Conservation (phyloP, 2,329 filamentous ascomycete species). For the Tolypocladium endophyticum region DNA sequence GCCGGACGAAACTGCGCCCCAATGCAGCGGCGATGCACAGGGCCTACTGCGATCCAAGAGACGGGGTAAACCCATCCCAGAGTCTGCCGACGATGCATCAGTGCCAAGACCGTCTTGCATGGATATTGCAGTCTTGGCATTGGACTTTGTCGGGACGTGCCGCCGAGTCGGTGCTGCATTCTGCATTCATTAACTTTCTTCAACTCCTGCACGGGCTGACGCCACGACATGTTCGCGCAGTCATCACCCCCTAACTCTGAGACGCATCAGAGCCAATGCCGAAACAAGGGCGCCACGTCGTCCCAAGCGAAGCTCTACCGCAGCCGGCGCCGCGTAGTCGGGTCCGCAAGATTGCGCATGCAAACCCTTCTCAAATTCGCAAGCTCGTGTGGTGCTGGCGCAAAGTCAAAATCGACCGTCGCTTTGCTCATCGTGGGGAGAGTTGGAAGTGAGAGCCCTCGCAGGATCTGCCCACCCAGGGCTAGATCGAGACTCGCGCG, state of each 20-base stretch:
- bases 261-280: neutral
- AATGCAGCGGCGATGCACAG: neutral
- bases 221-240: neutral
- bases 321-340: neutral
- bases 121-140: neutral
- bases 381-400: neutral
- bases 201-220: neutral
- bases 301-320: neutral
- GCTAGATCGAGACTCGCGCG: neutral
- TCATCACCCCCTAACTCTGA: neutral
- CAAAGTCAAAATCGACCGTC: neutral
- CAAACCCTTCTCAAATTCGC: neutral
- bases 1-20: neutral
- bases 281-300: neutral
- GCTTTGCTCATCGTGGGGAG: neutral
- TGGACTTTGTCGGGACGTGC: neutral
- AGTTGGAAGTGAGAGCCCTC: neutral
- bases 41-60: neutral
- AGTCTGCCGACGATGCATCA: neutral
- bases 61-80: neutral
- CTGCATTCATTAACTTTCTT: neutral
- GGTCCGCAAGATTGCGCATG: neutral
- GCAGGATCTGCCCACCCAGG: neutral
- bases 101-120: neutral
- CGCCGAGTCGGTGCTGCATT: neutral